phyloP scores from a whole-genome alignment of 352 stramenopile species.

The Globisporangium apiculatum region DNA sequence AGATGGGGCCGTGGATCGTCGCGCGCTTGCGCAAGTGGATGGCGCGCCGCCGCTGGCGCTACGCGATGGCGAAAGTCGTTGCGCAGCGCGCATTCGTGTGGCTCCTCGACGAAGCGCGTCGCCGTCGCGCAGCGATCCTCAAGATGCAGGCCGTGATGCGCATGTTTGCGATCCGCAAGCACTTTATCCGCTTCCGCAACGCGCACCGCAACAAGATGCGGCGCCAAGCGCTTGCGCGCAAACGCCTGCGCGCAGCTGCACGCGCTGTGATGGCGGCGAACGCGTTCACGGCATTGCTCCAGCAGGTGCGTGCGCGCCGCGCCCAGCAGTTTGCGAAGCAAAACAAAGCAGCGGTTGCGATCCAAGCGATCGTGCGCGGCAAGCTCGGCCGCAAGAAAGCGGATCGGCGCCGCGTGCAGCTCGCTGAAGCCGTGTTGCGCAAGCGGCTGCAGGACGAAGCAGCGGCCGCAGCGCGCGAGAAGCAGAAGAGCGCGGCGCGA shows the following conservation, averaged over 20 bases:
- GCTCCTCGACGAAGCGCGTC: constrained; percentile 66
- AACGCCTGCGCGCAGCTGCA: constrained; percentile 67
- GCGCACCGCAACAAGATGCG: constrained; percentile 53
- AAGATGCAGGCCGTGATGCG: constrained; percentile 83
- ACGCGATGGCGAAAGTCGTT: constrained; percentile 79
- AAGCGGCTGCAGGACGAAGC: constrained; percentile 71
- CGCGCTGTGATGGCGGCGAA: constrained; percentile 57
- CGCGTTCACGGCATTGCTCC: constrained; percentile 60
- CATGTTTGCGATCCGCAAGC: constrained; percentile 82
- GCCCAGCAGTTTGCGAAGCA: constrained; percentile 28
- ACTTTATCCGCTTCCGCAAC: constrained; percentile 70
- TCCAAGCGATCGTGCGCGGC: constrained; percentile 78
- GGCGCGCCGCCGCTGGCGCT: constrained; percentile 75
- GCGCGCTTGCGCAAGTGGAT: constrained; percentile 80
- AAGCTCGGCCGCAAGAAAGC: constrained; percentile 74
- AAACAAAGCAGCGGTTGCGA: constrained; percentile 53
- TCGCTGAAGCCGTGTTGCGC: constrained; percentile 74
- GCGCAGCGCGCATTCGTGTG: constrained; percentile 77
- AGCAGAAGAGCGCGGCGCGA: constrained; percentile 75
- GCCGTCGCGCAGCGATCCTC: constrained; percentile 66
- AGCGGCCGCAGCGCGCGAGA: constrained; percentile 46
- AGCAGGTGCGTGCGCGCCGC: constrained; percentile 42
- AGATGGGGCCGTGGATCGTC: constrained; percentile 85
- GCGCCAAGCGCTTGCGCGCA: constrained; percentile 58
- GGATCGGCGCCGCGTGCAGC: constrained; percentile 46